Evolutionary conservation across 257 asterid genomes (phyloP).

Genomic region (Lithospermum erythrorhizon): DNA sequence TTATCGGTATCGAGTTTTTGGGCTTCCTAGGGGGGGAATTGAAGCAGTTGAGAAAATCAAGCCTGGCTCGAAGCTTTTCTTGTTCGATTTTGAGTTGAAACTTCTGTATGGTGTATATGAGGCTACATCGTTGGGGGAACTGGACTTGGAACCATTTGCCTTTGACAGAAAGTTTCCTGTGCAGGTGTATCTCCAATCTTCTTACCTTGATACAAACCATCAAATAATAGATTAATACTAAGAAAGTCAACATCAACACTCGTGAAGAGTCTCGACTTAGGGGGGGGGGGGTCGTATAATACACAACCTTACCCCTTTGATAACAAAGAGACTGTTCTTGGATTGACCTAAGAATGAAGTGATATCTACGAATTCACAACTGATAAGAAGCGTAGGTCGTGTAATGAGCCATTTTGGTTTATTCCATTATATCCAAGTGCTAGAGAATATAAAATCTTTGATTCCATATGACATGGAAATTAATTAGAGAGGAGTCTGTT

Average conservation of each 20-base stretch:
- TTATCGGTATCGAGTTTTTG: slow-evolving; percentile 65
- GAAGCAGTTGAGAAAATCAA: slow-evolving; percentile 45
- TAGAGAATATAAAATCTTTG: too few relatives aligned
- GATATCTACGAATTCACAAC: too few relatives aligned
- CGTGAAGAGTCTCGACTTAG: not conserved
- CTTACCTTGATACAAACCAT: slow-evolving; percentile 1
- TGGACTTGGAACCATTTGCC: slow-evolving; percentile 65
- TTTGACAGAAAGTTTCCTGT: slow-evolving; percentile 70
- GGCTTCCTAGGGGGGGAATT: slow-evolving; percentile 47
- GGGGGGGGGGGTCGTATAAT: too few relatives aligned
- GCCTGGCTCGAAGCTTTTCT: slow-evolving; percentile 58
- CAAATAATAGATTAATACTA: not conserved
- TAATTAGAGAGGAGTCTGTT: not conserved
- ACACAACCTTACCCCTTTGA: too few relatives aligned
- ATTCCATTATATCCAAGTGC: too few relatives aligned
- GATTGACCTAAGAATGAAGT: too few relatives aligned
- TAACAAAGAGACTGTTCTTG: too few relatives aligned
- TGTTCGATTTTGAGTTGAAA: slow-evolving; percentile 53
- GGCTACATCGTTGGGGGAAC: slow-evolving; percentile 52
- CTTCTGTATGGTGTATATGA: slow-evolving; percentile 64
- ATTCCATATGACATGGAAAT: too few relatives aligned
- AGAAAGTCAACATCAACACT: too few relatives aligned
- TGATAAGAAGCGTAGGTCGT: too few relatives aligned
- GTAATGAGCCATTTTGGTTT: too few relatives aligned
- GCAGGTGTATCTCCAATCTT: slow-evolving; percentile 36